Percentiles rank a stretch among this genome's conserved stretches.
These are phyloP conservation scores for Pleoardoris graminearum DNA, from an alignment of 2,329 filamentous ascomycete species.

Conservation along the genomic window DNA sequence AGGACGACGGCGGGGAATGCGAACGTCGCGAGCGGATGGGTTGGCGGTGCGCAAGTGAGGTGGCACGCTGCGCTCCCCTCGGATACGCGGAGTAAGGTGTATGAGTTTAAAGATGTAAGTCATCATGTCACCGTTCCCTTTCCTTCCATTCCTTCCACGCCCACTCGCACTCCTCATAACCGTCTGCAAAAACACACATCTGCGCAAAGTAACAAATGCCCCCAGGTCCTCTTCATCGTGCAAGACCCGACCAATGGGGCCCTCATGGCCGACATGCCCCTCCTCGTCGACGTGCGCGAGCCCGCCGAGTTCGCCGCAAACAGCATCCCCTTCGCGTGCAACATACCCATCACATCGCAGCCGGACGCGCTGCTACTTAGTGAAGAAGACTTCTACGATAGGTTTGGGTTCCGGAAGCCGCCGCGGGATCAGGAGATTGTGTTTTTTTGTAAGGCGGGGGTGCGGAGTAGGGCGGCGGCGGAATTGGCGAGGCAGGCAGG, in stretches of 20 bases:
- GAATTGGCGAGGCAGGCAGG: slow-evolving; percentile 75
- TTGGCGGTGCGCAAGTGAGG: slow-evolving; percentile 28
- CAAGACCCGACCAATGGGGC: slow-evolving; percentile 30
- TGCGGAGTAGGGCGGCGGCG: slow-evolving; percentile 78
- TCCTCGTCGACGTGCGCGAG: slow-evolving; percentile 68
- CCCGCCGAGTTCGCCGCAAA: slow-evolving; percentile 65
- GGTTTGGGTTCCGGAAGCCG: slow-evolving; percentile 67
- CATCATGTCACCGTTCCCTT: not conserved
- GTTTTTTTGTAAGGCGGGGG: slow-evolving; percentile 93
- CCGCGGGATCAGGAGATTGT: slow-evolving; percentile 48
- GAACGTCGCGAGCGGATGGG: slow-evolving; percentile 1
- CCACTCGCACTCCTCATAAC: not conserved
- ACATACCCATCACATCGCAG: slow-evolving; percentile 76
- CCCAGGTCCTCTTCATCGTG: slow-evolving; percentile 42
- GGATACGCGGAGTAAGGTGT: slow-evolving; percentile 38
- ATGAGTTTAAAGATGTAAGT: slow-evolving; percentile 46
- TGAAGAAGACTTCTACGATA: slow-evolving; percentile 77
- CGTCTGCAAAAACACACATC: not conserved
- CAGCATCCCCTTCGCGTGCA: slow-evolving; percentile 77
- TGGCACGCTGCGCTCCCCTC: slow-evolving; percentile 42
- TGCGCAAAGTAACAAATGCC: not conserved
- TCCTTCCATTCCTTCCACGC: not conserved
- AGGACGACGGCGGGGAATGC: not conserved
- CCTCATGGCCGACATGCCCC: slow-evolving; percentile 28
- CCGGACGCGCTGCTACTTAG: slow-evolving; percentile 79